A percentile compares a stretch with the other conserved stretches of the same genome.
Conservation (phyloP, 1,139 yeast genomes). For the Yamadazyma buinensis region DNA sequence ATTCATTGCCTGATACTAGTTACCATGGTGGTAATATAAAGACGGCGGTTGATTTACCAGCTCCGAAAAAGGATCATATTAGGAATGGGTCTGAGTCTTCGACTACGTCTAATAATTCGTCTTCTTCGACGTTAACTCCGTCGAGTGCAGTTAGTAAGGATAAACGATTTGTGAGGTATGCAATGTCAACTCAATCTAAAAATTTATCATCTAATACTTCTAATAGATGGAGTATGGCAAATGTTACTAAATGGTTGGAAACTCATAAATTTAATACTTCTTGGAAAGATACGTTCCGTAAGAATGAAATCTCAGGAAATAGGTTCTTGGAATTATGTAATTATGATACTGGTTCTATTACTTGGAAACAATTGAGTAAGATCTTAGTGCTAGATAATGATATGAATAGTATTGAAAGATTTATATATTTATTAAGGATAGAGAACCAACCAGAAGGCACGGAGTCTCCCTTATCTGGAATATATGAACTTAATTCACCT, state of each 20-base stretch:
- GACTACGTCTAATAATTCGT: slow-evolving; percentile 28
- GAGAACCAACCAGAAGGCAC: slow-evolving; percentile 18
- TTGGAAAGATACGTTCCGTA: slow-evolving; percentile 65
- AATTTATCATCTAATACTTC: slow-evolving; percentile 19
- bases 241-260: slow-evolving; percentile 68
- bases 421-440: slow-evolving; percentile 34
- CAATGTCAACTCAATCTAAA: slow-evolving; percentile 35
- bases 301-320: slow-evolving; percentile 59
- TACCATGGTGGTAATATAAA: background rate
- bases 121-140: slow-evolving; percentile 28
- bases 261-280: slow-evolving; percentile 62
- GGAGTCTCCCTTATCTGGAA: slow-evolving; percentile 17
- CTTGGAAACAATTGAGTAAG: slow-evolving; percentile 46
- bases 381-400: slow-evolving; percentile 35
- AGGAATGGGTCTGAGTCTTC: slow-evolving; percentile 40
- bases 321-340: slow-evolving; percentile 65
- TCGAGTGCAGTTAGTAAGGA: slow-evolving; percentile 32
- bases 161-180: slow-evolving; percentile 42
- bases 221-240: slow-evolving; percentile 59
- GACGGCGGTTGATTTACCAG: slow-evolving; percentile 2
- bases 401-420: slow-evolving; percentile 51
- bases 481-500: slow-evolving; percentile 7
- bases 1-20: background rate
- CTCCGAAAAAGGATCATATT: slow-evolving; percentile 19
- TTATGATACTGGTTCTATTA: slow-evolving; percentile 53